phyloP scores from a whole-genome alignment of 495 filamentous ascomycete species.

The Astrothelium subdiscretum region DNA sequence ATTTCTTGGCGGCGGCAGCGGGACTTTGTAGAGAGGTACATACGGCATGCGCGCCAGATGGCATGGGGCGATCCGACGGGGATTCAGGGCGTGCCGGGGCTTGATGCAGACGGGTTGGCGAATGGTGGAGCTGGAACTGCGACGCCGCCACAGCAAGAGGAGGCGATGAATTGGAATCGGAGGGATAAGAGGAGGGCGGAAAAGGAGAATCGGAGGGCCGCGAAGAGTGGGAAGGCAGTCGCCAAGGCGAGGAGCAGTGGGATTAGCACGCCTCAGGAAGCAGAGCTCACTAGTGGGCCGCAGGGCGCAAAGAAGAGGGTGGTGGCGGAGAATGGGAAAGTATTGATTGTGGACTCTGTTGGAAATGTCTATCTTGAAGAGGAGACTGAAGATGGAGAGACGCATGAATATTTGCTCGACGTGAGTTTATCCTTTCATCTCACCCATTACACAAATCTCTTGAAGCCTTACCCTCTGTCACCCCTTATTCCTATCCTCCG shows the following conservation, averaged over 20 bases:
- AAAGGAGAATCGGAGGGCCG: conserved; percentile 61
- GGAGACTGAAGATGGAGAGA: conserved; percentile 71
- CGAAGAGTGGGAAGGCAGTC: conserved; percentile 32
- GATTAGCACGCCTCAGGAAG: conserved; percentile 29
- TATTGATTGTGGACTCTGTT: conserved; percentile 78
- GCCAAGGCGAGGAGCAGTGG: conserved; percentile 31
- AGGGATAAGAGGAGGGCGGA: conserved; percentile 81
- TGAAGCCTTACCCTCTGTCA: background rate
- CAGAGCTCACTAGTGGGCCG: conserved; percentile 30
- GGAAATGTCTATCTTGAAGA: conserved; percentile 92
- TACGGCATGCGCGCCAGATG: conserved; percentile 72
- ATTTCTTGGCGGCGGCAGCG: conserved; percentile 79
- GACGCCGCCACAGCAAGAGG: conserved; percentile 23
- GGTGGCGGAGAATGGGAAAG: conserved; percentile 87
- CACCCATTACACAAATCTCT: background rate
- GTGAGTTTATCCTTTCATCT: conserved; percentile 32
- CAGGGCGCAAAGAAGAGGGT: conserved; percentile 69
- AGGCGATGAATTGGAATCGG: conserved; percentile 56
- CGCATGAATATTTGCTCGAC: conserved; percentile 74
- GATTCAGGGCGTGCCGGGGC: conserved; percentile 54
- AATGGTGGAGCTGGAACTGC: conserved; percentile 26
- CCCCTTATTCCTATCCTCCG: background rate
- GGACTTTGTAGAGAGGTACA: conserved; percentile 82
- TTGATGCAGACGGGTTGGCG: conserved; percentile 36
- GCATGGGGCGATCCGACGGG: conserved; percentile 77